A percentile compares a stretch with the other conserved stretches of the same genome.
Conservation (phyloP, 768 basidiomycete species). For the Lactarius sanguifluus region DNA sequence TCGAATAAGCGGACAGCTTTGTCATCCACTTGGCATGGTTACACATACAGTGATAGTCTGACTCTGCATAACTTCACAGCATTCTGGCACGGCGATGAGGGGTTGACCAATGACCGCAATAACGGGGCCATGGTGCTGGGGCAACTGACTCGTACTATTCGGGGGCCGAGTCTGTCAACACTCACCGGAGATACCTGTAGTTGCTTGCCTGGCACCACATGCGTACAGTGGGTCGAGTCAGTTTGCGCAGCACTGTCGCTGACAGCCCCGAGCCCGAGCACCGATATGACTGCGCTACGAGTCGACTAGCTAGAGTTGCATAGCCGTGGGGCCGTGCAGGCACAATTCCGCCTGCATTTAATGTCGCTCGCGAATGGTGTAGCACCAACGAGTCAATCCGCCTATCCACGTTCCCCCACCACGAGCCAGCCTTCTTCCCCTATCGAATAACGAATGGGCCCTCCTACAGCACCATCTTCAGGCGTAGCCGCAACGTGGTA, state of each 20-base stretch:
- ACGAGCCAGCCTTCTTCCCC: neutral
- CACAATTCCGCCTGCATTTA: neutral
- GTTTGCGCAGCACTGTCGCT: neutral
- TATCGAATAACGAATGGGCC: slow-evolving; percentile 5
- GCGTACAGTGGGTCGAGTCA: slow-evolving; percentile 15
- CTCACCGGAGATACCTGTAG: neutral
- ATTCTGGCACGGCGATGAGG: neutral
- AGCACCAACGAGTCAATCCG: slow-evolving; percentile 1
- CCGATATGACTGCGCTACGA: slow-evolving; percentile 1
- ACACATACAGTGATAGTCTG: neutral
- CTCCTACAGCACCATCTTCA: slow-evolving; percentile 20
- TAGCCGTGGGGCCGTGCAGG: neutral
- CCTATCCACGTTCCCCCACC: neutral
- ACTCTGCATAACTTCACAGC: neutral
- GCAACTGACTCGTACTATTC: neutral
- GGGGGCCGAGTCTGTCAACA: no score
- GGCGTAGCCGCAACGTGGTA: slow-evolving; percentile 8
- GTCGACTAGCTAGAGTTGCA: neutral
- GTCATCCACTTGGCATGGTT: neutral
- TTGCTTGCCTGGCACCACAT: neutral
- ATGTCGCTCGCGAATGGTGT: neutral
- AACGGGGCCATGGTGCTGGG: neutral
- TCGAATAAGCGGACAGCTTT: neutral
- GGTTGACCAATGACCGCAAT: neutral
- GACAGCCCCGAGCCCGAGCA: neutral